phyloP scores from a whole-genome alignment of 805 yeast genomes.

The Debaryomyces hansenii region DNA sequence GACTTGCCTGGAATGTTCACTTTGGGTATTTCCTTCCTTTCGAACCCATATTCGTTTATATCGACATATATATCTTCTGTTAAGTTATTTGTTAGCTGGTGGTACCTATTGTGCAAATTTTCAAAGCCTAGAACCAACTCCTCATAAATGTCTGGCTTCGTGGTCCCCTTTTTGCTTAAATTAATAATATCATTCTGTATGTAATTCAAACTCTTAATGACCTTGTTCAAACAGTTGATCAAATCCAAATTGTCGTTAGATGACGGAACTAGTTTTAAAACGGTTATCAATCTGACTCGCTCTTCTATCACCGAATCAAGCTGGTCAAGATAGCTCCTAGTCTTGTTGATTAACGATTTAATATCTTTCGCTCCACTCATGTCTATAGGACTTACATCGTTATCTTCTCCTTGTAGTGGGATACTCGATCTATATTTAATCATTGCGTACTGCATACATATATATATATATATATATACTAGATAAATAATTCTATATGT shows the following conservation, averaged over 20 bases:
- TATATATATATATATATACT: not conserved
- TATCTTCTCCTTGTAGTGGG: not conserved
- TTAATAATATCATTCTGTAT: conserved; percentile 27
- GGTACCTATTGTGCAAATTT: conserved; percentile 15
- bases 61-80: conserved; percentile 27
- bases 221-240: conserved; percentile 25
- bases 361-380: conserved; percentile 15
- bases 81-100: conserved; percentile 15
- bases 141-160: conserved; percentile 3
- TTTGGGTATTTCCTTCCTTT: conserved; percentile 6
- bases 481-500: conserved; percentile 4
- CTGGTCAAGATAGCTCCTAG: conserved; percentile 22
- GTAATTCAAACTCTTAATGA: conserved; percentile 26
- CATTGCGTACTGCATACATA: not conserved
- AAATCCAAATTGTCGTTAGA: conserved; percentile 39
- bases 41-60: conserved; percentile 29
- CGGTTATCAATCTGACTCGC: conserved; percentile 25
- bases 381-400: conserved; percentile 9
- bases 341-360: conserved; percentile 17
- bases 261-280: conserved; percentile 37
- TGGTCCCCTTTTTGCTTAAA: conserved; percentile 2
- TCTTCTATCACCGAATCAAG: conserved; percentile 33
- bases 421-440: not conserved
- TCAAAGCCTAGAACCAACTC: conserved; percentile 7
- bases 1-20: conserved; percentile 19